Percentiles rank a stretch among this genome's conserved stretches.
These are phyloP conservation scores for Wickerhamia fluorescens DNA, from an alignment of 805 yeast species.

Conservation along the genomic window DNA sequence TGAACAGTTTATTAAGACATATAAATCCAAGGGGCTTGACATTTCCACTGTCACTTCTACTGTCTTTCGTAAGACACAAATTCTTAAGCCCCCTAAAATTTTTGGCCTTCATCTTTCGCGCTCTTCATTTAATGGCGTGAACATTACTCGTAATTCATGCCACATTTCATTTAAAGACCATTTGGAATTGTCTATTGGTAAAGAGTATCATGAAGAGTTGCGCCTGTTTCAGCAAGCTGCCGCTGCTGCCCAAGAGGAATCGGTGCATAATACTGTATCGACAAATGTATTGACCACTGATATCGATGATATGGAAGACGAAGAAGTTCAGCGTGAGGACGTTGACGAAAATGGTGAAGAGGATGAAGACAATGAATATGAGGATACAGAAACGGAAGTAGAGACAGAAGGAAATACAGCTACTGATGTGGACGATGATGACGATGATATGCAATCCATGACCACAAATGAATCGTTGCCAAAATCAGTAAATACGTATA, in stretches of 20 bases:
- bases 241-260: conserved; percentile 10
- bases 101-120: conserved; percentile 81
- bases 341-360: conserved; percentile 28
- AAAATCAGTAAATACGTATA: conserved; percentile 5
- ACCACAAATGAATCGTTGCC: conserved; percentile 6
- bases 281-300: conserved; percentile 17
- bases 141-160: conserved; percentile 68
- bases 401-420: background rate
- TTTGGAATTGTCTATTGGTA: conserved; percentile 42
- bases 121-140: conserved; percentile 65
- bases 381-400: conserved; percentile 3
- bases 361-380: conserved; percentile 20
- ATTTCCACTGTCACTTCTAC: conserved; percentile 48
- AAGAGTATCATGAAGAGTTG: conserved; percentile 29
- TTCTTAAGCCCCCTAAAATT: conserved; percentile 62
- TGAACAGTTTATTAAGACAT: conserved; percentile 40
- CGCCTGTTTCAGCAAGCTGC: conserved; percentile 21
- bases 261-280: conserved; percentile 4
- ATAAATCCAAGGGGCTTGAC: conserved; percentile 37
- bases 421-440: conserved; percentile 13
- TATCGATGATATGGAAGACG: conserved; percentile 22
- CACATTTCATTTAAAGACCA: conserved; percentile 57
- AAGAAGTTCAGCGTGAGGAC: conserved; percentile 32
- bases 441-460: conserved; percentile 10
- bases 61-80: conserved; percentile 57